phyloP scores from a whole-genome alignment of 345 rosid genomes.

The Salix suchowensis region DNA sequence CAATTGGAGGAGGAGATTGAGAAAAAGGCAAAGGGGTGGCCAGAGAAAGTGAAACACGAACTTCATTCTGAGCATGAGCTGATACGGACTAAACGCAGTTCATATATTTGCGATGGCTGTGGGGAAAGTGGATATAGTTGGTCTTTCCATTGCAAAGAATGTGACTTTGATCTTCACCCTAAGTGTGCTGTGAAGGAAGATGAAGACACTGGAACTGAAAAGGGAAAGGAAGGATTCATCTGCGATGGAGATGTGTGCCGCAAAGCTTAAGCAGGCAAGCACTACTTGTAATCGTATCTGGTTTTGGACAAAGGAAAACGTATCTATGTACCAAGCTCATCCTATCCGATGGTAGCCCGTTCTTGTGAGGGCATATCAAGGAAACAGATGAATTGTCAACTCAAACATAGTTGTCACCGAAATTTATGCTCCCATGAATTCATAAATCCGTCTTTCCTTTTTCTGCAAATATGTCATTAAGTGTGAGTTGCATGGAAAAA shows the following conservation, averaged over 20 bases:
- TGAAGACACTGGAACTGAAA: background rate
- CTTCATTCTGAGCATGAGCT: slow-evolving; percentile 13
- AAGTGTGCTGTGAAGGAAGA: slow-evolving; percentile 13
- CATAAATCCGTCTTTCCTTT: too few relatives aligned
- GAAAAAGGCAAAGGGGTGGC: slow-evolving; percentile 1
- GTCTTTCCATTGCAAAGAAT: slow-evolving; percentile 9
- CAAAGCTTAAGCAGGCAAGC: background rate
- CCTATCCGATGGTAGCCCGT: background rate
- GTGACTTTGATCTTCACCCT: slow-evolving; percentile 22
- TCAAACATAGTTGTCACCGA: too few relatives aligned
- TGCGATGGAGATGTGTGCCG: slow-evolving; percentile 14
- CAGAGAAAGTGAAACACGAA: slow-evolving; percentile 15
- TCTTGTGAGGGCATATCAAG: background rate
- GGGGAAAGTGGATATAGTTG: background rate
- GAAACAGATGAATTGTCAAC: too few relatives aligned
- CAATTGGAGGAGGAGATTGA: slow-evolving; percentile 34
- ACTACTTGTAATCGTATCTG: background rate
- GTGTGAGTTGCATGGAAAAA: too few relatives aligned
- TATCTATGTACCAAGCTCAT: background rate
- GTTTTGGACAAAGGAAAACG: accelerated
- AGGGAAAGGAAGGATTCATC: background rate
- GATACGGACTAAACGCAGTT: background rate
- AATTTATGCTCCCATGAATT: too few relatives aligned
- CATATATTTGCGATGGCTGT: background rate
- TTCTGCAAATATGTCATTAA: too few relatives aligned